Evolutionary conservation across 352 stramenopile species (phyloP).

Genomic region (Aphanomyces stellatus): DNA sequence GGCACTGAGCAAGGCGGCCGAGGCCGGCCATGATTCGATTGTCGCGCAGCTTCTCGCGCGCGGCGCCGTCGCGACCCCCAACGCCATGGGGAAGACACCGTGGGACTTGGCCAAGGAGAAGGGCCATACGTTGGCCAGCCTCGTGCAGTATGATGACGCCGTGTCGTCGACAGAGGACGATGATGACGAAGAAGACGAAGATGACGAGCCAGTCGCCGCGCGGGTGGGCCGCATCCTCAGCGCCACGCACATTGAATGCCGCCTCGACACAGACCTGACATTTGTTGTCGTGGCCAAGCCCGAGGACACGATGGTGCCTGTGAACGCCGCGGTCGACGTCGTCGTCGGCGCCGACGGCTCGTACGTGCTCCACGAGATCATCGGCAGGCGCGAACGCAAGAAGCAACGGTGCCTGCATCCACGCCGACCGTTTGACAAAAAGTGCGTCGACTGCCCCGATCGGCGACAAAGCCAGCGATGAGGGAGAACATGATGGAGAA

Average conservation of each 20-base stretch:
- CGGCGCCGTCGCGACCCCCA: not conserved
- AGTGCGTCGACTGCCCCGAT: slow-evolving; percentile 13
- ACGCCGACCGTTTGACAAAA: slow-evolving; percentile 3
- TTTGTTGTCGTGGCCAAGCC: not conserved
- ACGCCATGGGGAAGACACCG: slow-evolving; percentile 11
- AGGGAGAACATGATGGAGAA: too few relatives aligned
- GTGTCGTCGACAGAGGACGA: not conserved
- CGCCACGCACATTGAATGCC: not conserved
- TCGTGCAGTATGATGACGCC: too few relatives aligned
- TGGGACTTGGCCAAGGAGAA: slow-evolving; percentile 8
- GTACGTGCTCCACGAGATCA: not conserved
- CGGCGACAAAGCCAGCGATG: not conserved
- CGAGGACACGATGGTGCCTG: not conserved
- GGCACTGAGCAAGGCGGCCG: slow-evolving; percentile 11
- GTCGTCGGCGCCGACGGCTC: not conserved
- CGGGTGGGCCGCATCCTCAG: not conserved
- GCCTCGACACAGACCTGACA: not conserved
- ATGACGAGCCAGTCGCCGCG: not conserved
- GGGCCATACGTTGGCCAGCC: not conserved
- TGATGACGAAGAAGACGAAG: not conserved
- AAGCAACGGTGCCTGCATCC: slow-evolving; percentile 18
- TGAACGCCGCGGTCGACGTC: not conserved
- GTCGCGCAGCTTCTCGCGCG: not conserved
- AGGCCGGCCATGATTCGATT: slow-evolving; percentile 6
- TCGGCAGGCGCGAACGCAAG: not conserved